Base-by-base conservation (phyloP, 2,329 filamentous ascomycete species). In the Xylariaceae sp. region DNA sequence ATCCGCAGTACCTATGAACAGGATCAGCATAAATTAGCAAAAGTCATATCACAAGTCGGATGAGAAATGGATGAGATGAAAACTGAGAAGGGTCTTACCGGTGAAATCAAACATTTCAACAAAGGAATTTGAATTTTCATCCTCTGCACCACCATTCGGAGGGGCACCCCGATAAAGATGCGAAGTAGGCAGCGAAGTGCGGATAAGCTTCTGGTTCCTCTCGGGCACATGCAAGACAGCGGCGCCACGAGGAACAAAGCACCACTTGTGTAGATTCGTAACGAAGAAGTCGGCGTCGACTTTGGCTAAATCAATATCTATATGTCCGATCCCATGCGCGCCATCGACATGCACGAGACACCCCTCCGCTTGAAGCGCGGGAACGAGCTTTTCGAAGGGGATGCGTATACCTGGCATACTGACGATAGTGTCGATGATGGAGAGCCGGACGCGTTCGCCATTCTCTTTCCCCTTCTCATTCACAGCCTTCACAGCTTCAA, bases 191-290 rank as follows among this genome's bases (percentile, higher is more conserved):
- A 85, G 61, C 0, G 77, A 81, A 5, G 76, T 78, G 29, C 81
- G 74, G 36, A 87, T 77, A 27, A 85, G 64, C 37, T 70, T 66
- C 56, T 86, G 83, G 57, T 83, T 78, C 11, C 74, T 70, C 7
- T 68, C 54, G 0, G 81, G 76, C 3, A 85, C 80, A 59, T 85
- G 77, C 54, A 87, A 73, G 7, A 85, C 66, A 0, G 82, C 82
- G 55, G 77, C 81, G 41, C 77, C 79, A 38, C 84, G 75, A 5
- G 84, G 84, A 16, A 77, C 75, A 54, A 76, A 81, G 6, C 87
- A 72, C 84, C 83, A 88, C 55, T 85, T 85, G 62, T 85, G 79
- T 51, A 77, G 76, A 56, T 87, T 87, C 40, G 71, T 78, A 12
- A 84, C 74, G 55, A 85, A 79, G 66, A 86, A 87, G 60, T 87